phyloP scores from a whole-genome alignment of 2,329 filamentous ascomycete species.

The Nothomitra cinnamomea region DNA sequence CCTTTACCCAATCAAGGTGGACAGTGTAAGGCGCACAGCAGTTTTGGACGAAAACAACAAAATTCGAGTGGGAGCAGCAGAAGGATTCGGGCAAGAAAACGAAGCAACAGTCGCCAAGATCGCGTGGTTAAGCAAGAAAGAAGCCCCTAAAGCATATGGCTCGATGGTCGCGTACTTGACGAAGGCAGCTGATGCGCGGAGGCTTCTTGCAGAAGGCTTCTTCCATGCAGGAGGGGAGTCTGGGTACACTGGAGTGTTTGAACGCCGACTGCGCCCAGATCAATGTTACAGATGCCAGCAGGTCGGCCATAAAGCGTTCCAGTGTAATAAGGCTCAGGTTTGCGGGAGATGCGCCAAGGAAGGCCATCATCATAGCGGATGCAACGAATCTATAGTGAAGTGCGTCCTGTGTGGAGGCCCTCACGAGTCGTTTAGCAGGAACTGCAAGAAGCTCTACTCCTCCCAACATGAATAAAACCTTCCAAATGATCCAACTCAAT shows the following conservation, averaged over 20 bases:
- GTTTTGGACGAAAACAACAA: conserved; percentile 12
- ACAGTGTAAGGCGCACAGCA: too few relatives aligned
- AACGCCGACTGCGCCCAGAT: conserved; percentile 12
- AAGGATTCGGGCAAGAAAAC: conserved; percentile 14
- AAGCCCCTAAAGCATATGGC: too few relatives aligned
- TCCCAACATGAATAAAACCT: neutral
- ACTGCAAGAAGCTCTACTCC: neutral
- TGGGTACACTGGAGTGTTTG: conserved; percentile 10
- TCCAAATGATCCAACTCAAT: too few relatives aligned
- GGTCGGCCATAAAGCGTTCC: conserved; percentile 11
- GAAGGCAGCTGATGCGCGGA: too few relatives aligned
- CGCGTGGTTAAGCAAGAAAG: too few relatives aligned
- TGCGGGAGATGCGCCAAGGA: too few relatives aligned
- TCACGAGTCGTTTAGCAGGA: neutral
- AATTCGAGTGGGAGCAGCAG: conserved; percentile 7
- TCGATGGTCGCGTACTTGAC: too few relatives aligned
- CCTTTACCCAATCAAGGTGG: conserved; percentile 15
- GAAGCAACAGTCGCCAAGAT: conserved; percentile 14
- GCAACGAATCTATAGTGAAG: too few relatives aligned
- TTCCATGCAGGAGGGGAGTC: too few relatives aligned
- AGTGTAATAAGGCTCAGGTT: too few relatives aligned
- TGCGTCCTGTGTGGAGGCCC: neutral
- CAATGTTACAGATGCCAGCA: conserved; percentile 19
- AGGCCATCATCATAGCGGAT: too few relatives aligned
- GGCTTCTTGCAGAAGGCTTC: too few relatives aligned